Base-by-base conservation (phyloP, 352 stramenopile species). In the Bremia lactucae region DNA sequence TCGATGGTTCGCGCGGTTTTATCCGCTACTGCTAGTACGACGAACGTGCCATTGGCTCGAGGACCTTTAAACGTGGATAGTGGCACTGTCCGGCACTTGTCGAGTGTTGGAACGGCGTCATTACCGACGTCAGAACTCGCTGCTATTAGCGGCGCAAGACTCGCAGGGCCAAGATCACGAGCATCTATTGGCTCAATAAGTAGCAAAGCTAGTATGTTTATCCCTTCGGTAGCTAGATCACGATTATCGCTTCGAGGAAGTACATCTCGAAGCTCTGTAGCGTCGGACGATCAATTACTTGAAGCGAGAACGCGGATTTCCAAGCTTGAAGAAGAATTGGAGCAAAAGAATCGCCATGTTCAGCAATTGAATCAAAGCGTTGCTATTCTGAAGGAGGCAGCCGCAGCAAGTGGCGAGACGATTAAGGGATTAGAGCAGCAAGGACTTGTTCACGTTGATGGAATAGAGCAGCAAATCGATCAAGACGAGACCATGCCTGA, bases 301-400 rank as follows among this genome's bases (percentile, higher is more conserved):
- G 65, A 84, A 19, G 70, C 72, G 0, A 64, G 62, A 38, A 50
- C 63, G 3, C 57, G 42, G 18, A 81, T 85, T 31, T 50, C 59
- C 3, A 80, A 70, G 42, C 55, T 87, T 21, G 72, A 87, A 45
- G 63, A 79, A 34, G 70, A 83, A 29, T 46, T 87, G 37, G 72
- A 87, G 26, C 67, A 87, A 47, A 77, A 78, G 42, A 79, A 78
- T 36, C 53, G 69, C 10, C 59, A 75, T 19, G 65, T 84, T 2
- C 68, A 84, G 44, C 74, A 87, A 49, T 40, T 84, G 26, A 76
- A 76, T 36, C 73, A 86, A 35, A 85, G 62, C 19, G 34, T 85
- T 10, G 38, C 46, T 0, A 62, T 77, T 22, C 60, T 83, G 46
- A 68, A 75, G 26, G 64, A 86, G 31, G 46, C 53, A 2, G 57